phyloP scores from a whole-genome alignment of 805 yeast species.

The Cyberlindnera maritima region DNA sequence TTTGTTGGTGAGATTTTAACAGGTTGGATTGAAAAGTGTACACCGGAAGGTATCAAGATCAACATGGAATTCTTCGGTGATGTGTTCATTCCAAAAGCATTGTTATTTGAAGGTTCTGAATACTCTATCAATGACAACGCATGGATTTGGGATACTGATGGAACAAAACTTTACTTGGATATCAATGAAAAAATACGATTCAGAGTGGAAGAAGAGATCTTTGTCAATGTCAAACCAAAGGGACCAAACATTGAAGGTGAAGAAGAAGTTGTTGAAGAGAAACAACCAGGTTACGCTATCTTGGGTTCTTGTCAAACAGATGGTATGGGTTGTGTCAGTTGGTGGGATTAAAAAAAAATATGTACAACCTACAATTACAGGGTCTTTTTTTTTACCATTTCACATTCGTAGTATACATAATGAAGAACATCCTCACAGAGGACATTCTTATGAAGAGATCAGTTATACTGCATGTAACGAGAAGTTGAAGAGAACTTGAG shows the following conservation, averaged over 20 bases:
- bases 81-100: constrained; percentile 79
- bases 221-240: constrained; percentile 78
- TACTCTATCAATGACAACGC: constrained; percentile 77
- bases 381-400: not conserved
- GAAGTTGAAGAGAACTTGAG: constrained; percentile 96
- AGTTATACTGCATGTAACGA: constrained; percentile 98
- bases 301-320: constrained; percentile 91
- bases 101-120: constrained; percentile 74
- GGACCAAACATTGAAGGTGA: constrained; percentile 46
- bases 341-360: constrained; percentile 76
- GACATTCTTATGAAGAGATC: constrained; percentile 17
- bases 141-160: constrained; percentile 89
- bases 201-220: constrained; percentile 85
- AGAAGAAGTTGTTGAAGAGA: constrained; percentile 32
- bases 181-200: constrained; percentile 88
- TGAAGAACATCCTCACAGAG: not conserved
- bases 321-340: constrained; percentile 93
- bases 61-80: constrained; percentile 89
- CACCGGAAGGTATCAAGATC: constrained; percentile 80
- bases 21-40: constrained; percentile 91
- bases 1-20: constrained; percentile 90
- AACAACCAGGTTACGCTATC: constrained; percentile 77
- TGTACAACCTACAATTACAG: not conserved
- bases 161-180: constrained; percentile 77
- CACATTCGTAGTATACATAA: not conserved